Percentiles rank a stretch among this genome's conserved stretches.
phyloP scores from a whole-genome alignment of 2,329 filamentous ascomycete species.

The Aspergillus hortae region DNA sequence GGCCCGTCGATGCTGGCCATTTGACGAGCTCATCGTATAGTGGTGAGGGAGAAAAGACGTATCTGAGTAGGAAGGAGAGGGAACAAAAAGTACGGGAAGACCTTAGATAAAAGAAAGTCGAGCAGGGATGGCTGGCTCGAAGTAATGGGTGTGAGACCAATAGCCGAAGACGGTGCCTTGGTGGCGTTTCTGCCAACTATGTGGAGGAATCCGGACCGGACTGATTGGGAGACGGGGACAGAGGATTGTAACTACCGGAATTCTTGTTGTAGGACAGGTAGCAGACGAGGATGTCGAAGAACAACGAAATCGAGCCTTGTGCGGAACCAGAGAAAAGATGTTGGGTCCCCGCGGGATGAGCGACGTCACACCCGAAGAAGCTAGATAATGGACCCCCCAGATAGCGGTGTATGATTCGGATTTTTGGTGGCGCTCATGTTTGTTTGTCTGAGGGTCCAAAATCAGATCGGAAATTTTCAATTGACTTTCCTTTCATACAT shows the following conservation, averaged over 20 bases:
- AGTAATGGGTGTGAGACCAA: not conserved
- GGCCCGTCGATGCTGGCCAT: conserved; percentile 34
- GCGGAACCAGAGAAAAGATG: not conserved
- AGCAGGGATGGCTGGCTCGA: not conserved
- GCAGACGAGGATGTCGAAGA: not conserved
- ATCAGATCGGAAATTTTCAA: too few relatives aligned
- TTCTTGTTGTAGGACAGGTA: not conserved
- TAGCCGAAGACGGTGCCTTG: not conserved
- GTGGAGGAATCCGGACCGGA: not conserved
- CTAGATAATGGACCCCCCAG: not conserved
- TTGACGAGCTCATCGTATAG: conserved; percentile 39
- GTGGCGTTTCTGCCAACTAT: not conserved
- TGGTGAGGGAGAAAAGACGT: not conserved
- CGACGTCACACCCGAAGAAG: not conserved
- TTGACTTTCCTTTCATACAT: too few relatives aligned
- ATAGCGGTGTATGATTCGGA: conserved; percentile 1
- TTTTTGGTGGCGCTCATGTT: not conserved
- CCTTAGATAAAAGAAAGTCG: not conserved
- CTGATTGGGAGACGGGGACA: too few relatives aligned
- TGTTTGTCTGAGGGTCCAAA: too few relatives aligned
- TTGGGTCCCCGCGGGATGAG: not conserved
- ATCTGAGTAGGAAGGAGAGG: not conserved
- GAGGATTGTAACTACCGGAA: too few relatives aligned
- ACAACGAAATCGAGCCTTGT: not conserved
- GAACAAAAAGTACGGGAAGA: not conserved